Base-by-base conservation (phyloP, 2,329 filamentous ascomycete species). In the Fusarium staphyleae region DNA sequence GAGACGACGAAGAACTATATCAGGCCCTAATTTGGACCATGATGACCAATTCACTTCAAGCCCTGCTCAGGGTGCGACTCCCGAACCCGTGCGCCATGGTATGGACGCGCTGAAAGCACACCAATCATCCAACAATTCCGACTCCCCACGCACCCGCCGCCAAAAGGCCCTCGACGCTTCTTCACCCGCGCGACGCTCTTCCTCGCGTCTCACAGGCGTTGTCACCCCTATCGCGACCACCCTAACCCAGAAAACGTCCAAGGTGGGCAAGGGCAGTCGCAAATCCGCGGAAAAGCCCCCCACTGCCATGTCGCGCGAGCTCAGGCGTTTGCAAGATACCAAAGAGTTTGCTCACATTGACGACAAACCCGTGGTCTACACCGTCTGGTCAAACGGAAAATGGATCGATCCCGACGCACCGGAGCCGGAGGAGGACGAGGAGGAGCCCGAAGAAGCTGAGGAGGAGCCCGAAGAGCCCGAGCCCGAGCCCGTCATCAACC, bases 341-440 rank as follows among this genome's bases (percentile, higher is more conserved):
- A 82, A 85, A 52, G 85, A 88, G 63, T 88, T 79, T 55, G 75
- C 80, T 1, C 78, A 81, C 39, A 81, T 87, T 16, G 85, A 87
- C 47, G 80, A 79, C 12, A 75, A 79, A 45, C 84, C 84, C 5
- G 79, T 87, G 4, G 35, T 82, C 7, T 77, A 82, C 60, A 86
- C 82, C 2, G 78, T 85, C 19, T 88, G 85, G 85, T 83, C 82
- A 63, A 87, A 87, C 59, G 85, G 85, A 50, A 87, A 87, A 68
- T 81, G 79, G 50, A 74, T 87, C 33, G 75, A 80, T 32, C 76
- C 77, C 51, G 76, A 77, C 43, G 74, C 74, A 3, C 67, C 72
- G 1, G 70, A 73, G 30, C 73, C 76, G 34, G 74, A 74, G 5
- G 66, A 63, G 42, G 78, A 76, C 62, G 74, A 74, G 60, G 32